A percentile compares a stretch with the other conserved stretches of the same genome.
phyloP scores from a whole-genome alignment of 495 filamentous ascomycete genomes.

The Daldinia caldariorum region DNA sequence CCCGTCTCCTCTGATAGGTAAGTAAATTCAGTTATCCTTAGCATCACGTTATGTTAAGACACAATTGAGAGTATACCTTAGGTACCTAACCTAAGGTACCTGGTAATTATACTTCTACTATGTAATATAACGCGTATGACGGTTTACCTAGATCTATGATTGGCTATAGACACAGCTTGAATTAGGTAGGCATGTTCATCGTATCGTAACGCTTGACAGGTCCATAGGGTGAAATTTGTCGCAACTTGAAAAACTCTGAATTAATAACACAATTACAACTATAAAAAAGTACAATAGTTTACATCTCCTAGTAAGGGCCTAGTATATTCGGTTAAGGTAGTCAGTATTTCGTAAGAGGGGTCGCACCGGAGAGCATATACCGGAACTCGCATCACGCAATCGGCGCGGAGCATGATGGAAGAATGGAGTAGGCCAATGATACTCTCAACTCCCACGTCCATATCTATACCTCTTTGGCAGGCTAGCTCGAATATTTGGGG shows the following conservation, averaged over 20 bases:
- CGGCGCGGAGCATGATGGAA: slow-evolving; percentile 41
- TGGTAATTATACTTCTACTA: too few relatives aligned
- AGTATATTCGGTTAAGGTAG: not conserved
- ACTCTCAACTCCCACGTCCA: slow-evolving; percentile 7
- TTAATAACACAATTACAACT: not conserved
- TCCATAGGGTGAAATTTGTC: too few relatives aligned
- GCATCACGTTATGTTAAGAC: too few relatives aligned
- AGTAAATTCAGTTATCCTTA: too few relatives aligned
- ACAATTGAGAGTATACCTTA: too few relatives aligned
- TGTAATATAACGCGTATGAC: too few relatives aligned
- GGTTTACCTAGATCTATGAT: not conserved
- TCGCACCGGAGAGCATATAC: slow-evolving; percentile 5
- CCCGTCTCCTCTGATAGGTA: too few relatives aligned
- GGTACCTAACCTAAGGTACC: too few relatives aligned
- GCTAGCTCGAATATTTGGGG: not conserved
- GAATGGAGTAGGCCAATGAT: slow-evolving; percentile 36
- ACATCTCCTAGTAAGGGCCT: not conserved
- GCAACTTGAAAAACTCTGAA: too few relatives aligned
- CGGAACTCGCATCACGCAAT: slow-evolving; percentile 42
- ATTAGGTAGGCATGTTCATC: too few relatives aligned
- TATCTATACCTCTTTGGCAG: not conserved
- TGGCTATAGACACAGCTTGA: too few relatives aligned
- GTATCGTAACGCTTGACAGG: too few relatives aligned
- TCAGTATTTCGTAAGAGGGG: not conserved
- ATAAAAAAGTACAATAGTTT: not conserved